These are phyloP conservation scores for Serendipita indica DNA, from an alignment of 768 basidiomycete species.

Conservation along the genomic window DNA sequence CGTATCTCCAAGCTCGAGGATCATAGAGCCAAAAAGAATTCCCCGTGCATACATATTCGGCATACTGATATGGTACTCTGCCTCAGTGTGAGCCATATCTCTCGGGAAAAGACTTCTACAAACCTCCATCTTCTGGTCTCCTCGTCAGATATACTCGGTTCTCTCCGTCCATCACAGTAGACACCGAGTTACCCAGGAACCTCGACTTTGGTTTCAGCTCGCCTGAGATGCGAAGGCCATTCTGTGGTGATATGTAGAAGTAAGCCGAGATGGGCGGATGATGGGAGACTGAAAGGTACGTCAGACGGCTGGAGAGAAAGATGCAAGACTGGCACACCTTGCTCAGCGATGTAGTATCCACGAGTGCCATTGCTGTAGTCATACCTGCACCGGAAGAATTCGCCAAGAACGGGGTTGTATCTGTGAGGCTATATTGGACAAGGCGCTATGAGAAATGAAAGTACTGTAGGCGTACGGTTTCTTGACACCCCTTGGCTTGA, in stretches of 20 bases:
- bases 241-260: constrained; percentile 85
- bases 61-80: constrained; percentile 85
- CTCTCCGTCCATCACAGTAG: constrained; percentile 93
- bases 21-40: constrained; percentile 85
- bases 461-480: constrained; percentile 62
- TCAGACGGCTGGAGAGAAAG: background rate
- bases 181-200: constrained; percentile 93
- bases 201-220: constrained; percentile 91
- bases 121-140: constrained; percentile 74
- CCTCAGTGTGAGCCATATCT: background rate
- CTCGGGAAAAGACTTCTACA: constrained; percentile 21
- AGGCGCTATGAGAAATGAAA: background rate
- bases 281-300: constrained; percentile 57
- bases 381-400: constrained; percentile 94
- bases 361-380: constrained; percentile 83
- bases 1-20: constrained; percentile 84
- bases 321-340: constrained; percentile 37
- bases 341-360: constrained; percentile 93
- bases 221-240: constrained; percentile 73
- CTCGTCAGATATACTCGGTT: constrained; percentile 75
- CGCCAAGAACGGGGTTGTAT: constrained; percentile 94
- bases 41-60: constrained; percentile 95
- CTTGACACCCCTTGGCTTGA: constrained; percentile 98
- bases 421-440: too few species aligned
- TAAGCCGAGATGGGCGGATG: constrained; percentile 93